Base-by-base conservation (phyloP, 2,329 filamentous ascomycete genomes). In the Xylariaceae sp. region DNA sequence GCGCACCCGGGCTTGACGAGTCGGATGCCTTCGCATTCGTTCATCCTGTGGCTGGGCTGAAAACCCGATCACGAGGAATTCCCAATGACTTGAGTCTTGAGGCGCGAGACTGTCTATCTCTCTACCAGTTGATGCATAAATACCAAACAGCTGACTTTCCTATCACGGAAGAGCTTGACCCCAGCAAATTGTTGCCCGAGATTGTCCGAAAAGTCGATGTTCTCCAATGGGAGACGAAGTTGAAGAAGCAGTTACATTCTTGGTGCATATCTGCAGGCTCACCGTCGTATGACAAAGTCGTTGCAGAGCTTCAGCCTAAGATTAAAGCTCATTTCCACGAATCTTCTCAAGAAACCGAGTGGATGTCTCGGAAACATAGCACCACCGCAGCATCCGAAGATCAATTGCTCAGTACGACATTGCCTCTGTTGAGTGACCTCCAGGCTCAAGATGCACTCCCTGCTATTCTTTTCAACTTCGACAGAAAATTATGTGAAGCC, bases 1-100 rank as follows among this genome's bases (percentile, higher is more conserved):
- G 68, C 1, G 54, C 70, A 3, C 70, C 70, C 3, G 75, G 75
- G 1, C 53, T 79, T 1, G 75, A 77, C 41, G 66, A 14, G 14
- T 29, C 25, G 8, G 14, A 14, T 14, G 25, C 25, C 14, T 29
- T 29, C 25, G 25, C 25, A 8, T 29, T 29, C 14, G 25, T 29
- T 8, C 25, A 29, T 14, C 25, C 25, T 29, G 14, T 29, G 8
- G 25, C 25, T 29, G 14, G 25, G 8, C 14, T 29, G 14, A 14
- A 8, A 8, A 29, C 8, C 14, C 25, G 25, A 29, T 8, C 8
- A 14, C 8, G 14, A 29, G 25, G 25, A 29, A 29, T 29, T 8
- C 25, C 25, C 8, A 29, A 14, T 29, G 25, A 29, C 14, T 8
- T 29, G 14, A 29, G 25, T 29, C 14, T 29, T 8, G 25, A 29